Conservation (phyloP, 305 asterid genomes). For the Fraxinus xanthoxyloides region DNA sequence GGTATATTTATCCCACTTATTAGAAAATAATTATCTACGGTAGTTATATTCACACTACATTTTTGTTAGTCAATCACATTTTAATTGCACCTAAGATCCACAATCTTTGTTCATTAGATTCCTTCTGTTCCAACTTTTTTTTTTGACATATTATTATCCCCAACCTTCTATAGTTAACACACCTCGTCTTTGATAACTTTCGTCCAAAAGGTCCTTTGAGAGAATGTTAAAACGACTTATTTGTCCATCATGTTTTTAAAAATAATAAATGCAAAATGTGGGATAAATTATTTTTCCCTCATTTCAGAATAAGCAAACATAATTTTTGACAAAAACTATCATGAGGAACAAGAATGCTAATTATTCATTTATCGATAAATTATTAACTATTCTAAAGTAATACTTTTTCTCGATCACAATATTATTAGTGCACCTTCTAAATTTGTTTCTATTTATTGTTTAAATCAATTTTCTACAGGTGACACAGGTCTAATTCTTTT, state of each 20-base stretch:
- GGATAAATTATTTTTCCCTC: background rate
- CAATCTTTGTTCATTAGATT: background rate
- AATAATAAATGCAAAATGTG: too few relatives aligned
- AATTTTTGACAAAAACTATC: background rate
- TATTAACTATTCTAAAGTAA: too few relatives aligned
- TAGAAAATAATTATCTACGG: background rate
- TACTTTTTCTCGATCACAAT: background rate
- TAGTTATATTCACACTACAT: background rate
- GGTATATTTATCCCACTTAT: background rate
- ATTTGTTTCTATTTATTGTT: too few relatives aligned
- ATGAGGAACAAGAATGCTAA: background rate
- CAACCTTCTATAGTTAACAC: background rate
- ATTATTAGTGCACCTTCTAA: background rate
- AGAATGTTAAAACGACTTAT: too few relatives aligned
- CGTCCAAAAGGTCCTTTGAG: background rate
- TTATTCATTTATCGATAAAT: too few relatives aligned
- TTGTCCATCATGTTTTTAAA: background rate
- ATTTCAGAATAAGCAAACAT: background rate
- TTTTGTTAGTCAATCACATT: background rate
- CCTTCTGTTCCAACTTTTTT: background rate
- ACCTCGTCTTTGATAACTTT: background rate
- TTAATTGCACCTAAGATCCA: background rate
- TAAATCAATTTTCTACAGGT: too few relatives aligned
- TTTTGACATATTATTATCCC: background rate
- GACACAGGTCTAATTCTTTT: background rate